Evolutionary conservation across 1,284 basidiomycete genomes (phyloP).

Genomic region (Ganoderma sinense): DNA sequence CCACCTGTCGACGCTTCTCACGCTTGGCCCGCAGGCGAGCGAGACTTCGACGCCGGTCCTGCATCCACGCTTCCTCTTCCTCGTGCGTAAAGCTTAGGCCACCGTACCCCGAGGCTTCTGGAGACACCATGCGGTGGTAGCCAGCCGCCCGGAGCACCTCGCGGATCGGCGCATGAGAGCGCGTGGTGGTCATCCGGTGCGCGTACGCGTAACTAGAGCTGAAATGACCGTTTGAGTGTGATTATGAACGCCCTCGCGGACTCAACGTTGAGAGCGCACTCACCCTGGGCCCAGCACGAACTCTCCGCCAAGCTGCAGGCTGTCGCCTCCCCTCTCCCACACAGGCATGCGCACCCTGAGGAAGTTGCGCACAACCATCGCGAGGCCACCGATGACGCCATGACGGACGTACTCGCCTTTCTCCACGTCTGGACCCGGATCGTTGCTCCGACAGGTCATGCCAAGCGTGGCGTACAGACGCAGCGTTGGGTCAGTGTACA

Average conservation of each 20-base stretch:
- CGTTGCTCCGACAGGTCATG: slow-evolving; percentile 66
- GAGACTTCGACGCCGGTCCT: slow-evolving; percentile 33
- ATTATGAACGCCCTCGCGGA: slow-evolving; percentile 3
- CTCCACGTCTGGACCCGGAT: slow-evolving; percentile 54
- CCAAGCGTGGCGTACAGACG: slow-evolving; percentile 78
- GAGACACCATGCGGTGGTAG: slow-evolving; percentile 33
- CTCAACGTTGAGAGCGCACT: slow-evolving; percentile 32
- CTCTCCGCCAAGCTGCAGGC: slow-evolving; percentile 85
- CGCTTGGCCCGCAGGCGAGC: slow-evolving; percentile 35
- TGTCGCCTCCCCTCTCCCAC: slow-evolving; percentile 81
- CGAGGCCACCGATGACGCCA: slow-evolving; percentile 68
- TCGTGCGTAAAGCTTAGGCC: slow-evolving; percentile 23
- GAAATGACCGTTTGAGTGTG: slow-evolving; percentile 1
- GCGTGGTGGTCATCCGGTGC: slow-evolving; percentile 77
- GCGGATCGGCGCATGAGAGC: slow-evolving; percentile 73
- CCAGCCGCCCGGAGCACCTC: slow-evolving; percentile 73
- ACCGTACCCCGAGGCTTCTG: slow-evolving; percentile 16
- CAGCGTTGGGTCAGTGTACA: slow-evolving; percentile 84
- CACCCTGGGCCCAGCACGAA: slow-evolving; percentile 86
- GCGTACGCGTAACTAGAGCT: slow-evolving; percentile 69
- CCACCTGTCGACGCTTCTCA: slow-evolving; percentile 32
- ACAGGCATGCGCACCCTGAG: slow-evolving; percentile 78
- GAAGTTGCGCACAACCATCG: slow-evolving; percentile 74
- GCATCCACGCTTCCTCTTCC: slow-evolving; percentile 39
- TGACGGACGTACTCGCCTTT: slow-evolving; percentile 72